Evolutionary conservation across 2,329 filamentous ascomycete species (phyloP).

Genomic region (Epichloe sylvatica): DNA sequence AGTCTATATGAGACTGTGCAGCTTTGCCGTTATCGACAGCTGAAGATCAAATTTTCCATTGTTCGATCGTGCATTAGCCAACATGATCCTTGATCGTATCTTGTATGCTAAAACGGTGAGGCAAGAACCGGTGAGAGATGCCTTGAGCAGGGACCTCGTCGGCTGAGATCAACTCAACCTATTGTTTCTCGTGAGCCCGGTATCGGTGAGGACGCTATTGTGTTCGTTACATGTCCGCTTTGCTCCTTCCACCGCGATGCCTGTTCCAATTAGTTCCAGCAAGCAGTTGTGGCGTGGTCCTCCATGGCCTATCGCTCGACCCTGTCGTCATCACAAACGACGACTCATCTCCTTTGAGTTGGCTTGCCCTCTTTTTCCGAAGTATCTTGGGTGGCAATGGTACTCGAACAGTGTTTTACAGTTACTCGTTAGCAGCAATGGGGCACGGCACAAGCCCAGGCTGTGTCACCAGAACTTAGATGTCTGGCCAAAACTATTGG

Average conservation of each 20-base stretch:
- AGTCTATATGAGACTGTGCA: not conserved
- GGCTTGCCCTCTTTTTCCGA: not conserved
- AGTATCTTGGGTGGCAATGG: not conserved
- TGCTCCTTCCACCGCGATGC: not conserved
- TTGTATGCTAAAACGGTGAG: not conserved
- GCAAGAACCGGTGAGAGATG: not conserved
- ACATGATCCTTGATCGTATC: not conserved
- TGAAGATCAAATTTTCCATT: not conserved
- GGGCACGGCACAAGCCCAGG: not conserved
- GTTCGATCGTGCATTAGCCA: not conserved
- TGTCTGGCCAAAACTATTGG: not conserved
- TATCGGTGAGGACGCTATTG: not conserved
- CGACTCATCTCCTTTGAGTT: not conserved
- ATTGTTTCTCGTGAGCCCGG: not conserved
- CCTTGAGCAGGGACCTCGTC: not conserved
- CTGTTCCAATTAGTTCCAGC: not conserved
- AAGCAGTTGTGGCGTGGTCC: not conserved
- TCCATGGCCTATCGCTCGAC: not conserved
- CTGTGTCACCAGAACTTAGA: constrained; percentile 1
- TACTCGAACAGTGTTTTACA: not conserved
- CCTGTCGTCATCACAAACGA: not conserved
- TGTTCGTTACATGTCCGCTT: not conserved
- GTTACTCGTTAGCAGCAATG: constrained; percentile 1
- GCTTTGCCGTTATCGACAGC: not conserved
- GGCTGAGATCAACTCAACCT: not conserved